Conservation (phyloP, 805 yeast species). For the Zygosaccharomyces siamensis region DNA sequence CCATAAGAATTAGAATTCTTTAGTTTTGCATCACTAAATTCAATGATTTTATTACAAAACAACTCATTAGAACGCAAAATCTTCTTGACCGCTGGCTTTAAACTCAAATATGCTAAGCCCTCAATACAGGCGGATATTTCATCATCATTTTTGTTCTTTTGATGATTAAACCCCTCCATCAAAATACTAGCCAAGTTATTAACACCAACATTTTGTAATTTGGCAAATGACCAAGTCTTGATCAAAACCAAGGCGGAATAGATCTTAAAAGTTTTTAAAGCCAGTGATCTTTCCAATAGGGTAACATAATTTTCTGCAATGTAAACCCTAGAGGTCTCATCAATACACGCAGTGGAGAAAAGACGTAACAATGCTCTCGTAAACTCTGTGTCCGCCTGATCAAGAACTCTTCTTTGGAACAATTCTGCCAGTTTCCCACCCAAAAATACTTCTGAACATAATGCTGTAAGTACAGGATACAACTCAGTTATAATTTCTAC, state of each 20-base stretch:
- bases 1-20: conserved; percentile 31
- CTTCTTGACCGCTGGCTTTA: conserved; percentile 38
- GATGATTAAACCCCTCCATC: conserved; percentile 12
- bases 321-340: conserved; percentile 45
- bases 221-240: conserved; percentile 52
- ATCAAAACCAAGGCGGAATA: conserved; percentile 45
- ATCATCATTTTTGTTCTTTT: conserved; percentile 6
- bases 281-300: conserved; percentile 38
- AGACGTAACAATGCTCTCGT: conserved; percentile 32
- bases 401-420: conserved; percentile 19
- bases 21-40: conserved; percentile 19
- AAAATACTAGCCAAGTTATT: conserved; percentile 35
- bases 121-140: conserved; percentile 35
- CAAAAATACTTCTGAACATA: conserved; percentile 31
- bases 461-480: conserved; percentile 27
- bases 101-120: conserved; percentile 47
- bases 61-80: conserved; percentile 37
- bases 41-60: conserved; percentile 32
- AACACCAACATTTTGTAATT: conserved; percentile 32
- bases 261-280: conserved; percentile 26
- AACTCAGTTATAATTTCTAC: conserved; percentile 24
- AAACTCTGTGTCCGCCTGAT: conserved; percentile 17
- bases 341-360: conserved; percentile 46
- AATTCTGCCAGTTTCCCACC: conserved; percentile 28
- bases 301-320: conserved; percentile 43